phyloP scores from a whole-genome alignment of 768 basidiomycete species.

The Leccinum subtestaceum region DNA sequence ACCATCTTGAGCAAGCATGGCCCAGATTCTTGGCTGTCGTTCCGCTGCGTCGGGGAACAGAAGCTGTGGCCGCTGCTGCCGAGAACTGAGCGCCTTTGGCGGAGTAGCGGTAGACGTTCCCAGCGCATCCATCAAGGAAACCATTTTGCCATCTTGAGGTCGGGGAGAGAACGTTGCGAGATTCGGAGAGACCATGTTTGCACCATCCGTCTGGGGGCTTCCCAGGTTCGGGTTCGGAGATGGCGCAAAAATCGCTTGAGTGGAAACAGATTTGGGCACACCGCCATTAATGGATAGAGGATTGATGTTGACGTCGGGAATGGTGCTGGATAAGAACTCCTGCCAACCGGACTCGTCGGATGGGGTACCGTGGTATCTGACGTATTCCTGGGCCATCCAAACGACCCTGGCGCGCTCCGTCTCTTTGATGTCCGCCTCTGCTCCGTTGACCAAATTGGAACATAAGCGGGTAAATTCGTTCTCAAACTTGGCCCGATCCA shows the following conservation, averaged over 20 bases:
- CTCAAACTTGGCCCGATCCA: constrained; percentile 59
- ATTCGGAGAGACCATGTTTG: constrained; percentile 38
- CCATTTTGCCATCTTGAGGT: constrained; percentile 42
- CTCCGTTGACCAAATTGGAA: constrained; percentile 60
- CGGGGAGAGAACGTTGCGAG: constrained; percentile 52
- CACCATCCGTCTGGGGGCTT: constrained; percentile 17
- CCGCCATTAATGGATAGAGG: constrained; percentile 25
- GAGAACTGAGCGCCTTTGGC: constrained; percentile 23
- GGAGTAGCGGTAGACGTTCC: constrained; percentile 24
- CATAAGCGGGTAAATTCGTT: constrained; percentile 67
- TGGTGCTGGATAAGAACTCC: constrained; percentile 49
- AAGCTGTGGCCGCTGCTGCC: constrained; percentile 23
- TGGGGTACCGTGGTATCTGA: constrained; percentile 54
- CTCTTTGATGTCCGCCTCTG: constrained; percentile 37
- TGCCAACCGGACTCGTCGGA: constrained; percentile 55
- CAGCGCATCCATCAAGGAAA: constrained; percentile 48
- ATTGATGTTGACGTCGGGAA: constrained; percentile 40
- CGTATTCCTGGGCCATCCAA: constrained; percentile 68
- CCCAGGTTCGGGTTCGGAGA: constrained; percentile 42
- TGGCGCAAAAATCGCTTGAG: constrained; percentile 50
- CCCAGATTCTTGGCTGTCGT: constrained; percentile 42
- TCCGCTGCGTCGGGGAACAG: constrained; percentile 22
- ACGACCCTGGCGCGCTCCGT: constrained; percentile 45
- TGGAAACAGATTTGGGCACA: constrained; percentile 47
- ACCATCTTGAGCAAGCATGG: constrained; percentile 58